A percentile compares a stretch with the other conserved stretches of the same genome.
Conservation (phyloP, 805 yeast species). For the Sungouiella thailandica region DNA sequence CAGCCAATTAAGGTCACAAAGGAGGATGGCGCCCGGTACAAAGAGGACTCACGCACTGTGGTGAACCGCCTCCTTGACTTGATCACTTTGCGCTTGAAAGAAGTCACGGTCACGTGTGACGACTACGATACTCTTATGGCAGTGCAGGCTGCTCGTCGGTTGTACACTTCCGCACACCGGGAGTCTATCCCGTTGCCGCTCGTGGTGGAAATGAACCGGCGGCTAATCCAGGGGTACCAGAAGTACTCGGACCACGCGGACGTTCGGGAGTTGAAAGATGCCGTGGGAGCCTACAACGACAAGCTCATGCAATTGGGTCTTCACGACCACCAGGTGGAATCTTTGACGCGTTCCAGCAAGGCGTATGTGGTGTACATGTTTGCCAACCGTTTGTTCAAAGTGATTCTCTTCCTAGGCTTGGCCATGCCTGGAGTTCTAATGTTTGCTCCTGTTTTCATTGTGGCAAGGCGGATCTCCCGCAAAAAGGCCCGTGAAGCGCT, state of each 20-base stretch:
- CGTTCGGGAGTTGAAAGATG: constrained; percentile 23
- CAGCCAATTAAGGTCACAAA: constrained; percentile 33
- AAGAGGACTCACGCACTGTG: constrained; percentile 20
- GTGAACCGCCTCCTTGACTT: constrained; percentile 24
- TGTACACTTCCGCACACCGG: constrained; percentile 31
- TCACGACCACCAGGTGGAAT: constrained; percentile 39
- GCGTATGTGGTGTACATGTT: constrained; percentile 20
- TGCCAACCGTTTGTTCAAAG: constrained; percentile 21
- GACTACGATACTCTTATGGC: constrained; percentile 41
- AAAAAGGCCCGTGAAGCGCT: constrained; percentile 35
- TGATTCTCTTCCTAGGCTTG: constrained; percentile 26
- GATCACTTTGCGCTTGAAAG: constrained; percentile 31
- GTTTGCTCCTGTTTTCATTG: constrained; percentile 37
- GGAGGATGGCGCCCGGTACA: constrained; percentile 24
- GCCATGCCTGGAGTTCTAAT: constrained; percentile 35
- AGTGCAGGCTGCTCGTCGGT: constrained; percentile 38
- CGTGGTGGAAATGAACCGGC: constrained; percentile 39
- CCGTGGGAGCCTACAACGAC: constrained; percentile 31
- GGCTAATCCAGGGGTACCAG: constrained; percentile 34
- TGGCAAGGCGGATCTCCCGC: constrained; percentile 27
- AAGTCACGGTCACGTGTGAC: constrained; percentile 36
- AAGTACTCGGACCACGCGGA: constrained; percentile 30
- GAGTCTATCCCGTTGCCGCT: constrained; percentile 35
- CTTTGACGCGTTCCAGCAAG: constrained; percentile 20
- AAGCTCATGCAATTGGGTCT: constrained; percentile 28